Evolutionary conservation across 495 filamentous ascomycete species (phyloP).

Genomic region (Evernia prunastri): DNA sequence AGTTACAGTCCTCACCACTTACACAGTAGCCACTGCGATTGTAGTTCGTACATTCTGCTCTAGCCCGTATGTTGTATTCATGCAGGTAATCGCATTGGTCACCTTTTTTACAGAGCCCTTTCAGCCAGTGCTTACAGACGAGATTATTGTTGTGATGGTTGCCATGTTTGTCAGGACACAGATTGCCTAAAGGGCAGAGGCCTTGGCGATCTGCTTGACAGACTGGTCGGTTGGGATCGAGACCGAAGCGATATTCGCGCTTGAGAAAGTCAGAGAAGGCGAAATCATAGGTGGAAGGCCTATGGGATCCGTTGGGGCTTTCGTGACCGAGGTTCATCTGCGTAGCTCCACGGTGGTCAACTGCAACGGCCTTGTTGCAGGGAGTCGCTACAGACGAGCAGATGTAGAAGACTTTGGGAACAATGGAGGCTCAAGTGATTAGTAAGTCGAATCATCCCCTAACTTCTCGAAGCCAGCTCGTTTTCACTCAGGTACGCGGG

Average conservation of each 20-base stretch:
- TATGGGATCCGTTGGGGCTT: background rate
- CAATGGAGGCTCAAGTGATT: background rate
- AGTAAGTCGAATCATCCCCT: background rate
- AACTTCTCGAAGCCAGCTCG: background rate
- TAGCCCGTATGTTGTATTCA: slow-evolving; percentile 97
- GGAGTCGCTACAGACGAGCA: background rate
- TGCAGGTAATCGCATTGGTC: slow-evolving; percentile 98
- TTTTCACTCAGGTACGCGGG: too few species aligned
- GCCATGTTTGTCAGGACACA: slow-evolving; percentile 63
- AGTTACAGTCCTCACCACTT: slow-evolving; percentile 94
- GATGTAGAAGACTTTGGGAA: background rate
- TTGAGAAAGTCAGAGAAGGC: slow-evolving; percentile 70
- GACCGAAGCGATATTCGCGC: slow-evolving; percentile 67
- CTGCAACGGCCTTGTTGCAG: slow-evolving; percentile 4
- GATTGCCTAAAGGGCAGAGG: slow-evolving; percentile 69
- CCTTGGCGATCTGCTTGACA: slow-evolving; percentile 77
- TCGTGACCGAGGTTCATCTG: background rate
- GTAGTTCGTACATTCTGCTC: slow-evolving; percentile 91
- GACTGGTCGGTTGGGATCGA: slow-evolving; percentile 63
- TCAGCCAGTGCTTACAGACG: slow-evolving; percentile 98
- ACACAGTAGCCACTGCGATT: slow-evolving; percentile 85
- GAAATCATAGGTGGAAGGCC: slow-evolving; percentile 54
- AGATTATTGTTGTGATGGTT: slow-evolving; percentile 52
- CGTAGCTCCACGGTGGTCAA: slow-evolving; percentile 1
- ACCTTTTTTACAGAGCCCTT: slow-evolving; percentile 95